Evolutionary conservation across 2,329 filamentous ascomycete species (phyloP).

Genomic region (Colletotrichum endophyticum): DNA sequence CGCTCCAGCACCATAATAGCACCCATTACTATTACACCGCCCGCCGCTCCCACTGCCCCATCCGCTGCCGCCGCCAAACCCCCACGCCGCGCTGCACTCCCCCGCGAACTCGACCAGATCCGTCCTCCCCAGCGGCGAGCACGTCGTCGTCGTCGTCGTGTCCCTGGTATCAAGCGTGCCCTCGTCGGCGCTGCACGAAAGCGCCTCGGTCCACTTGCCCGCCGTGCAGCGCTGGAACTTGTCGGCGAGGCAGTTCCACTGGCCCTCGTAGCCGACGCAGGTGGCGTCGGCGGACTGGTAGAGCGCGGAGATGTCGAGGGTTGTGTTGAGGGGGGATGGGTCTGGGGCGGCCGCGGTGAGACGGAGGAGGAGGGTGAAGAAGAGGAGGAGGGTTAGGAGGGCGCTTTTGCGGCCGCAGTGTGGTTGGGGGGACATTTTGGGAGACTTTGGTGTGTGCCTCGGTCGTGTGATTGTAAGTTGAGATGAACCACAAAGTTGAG

Average conservation of each 20-base stretch:
- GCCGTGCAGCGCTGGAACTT: constrained; percentile 56
- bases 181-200: background rate
- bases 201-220: constrained; percentile 47
- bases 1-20: background rate
- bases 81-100: constrained; percentile 10
- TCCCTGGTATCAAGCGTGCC: background rate
- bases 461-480: background rate
- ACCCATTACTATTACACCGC: background rate
- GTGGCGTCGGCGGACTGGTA: constrained; percentile 37
- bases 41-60: background rate
- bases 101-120: constrained; percentile 9
- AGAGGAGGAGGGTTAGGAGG: background rate
- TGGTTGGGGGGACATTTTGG: background rate
- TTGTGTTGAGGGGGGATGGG: constrained; percentile 20
- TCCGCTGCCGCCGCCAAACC: background rate
- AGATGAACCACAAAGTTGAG: background rate
- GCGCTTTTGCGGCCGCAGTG: background rate
- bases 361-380: constrained; percentile 5
- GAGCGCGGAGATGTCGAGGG: constrained; percentile 17
- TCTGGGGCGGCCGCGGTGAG: background rate
- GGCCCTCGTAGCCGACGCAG: constrained; percentile 51
- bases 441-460: background rate
- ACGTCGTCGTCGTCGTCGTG: background rate
- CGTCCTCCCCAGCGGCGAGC: constrained; percentile 8
- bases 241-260: constrained; percentile 58